These are phyloP conservation scores for Aurifilum marmelostoma DNA, from an alignment of 2,329 filamentous ascomycete genomes.

Conservation along the genomic window DNA sequence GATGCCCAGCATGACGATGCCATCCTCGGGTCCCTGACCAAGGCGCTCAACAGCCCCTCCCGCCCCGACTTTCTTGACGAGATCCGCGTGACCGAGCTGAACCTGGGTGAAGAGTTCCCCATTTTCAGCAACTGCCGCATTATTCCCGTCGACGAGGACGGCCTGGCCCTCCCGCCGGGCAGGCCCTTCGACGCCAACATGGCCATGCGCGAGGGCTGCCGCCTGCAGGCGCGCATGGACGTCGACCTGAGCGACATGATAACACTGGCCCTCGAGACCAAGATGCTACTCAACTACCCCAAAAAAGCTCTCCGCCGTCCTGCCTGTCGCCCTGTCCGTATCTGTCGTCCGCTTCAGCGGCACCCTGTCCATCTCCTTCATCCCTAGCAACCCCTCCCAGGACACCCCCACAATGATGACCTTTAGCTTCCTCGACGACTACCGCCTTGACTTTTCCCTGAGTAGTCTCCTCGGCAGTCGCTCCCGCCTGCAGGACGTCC, in stretches of 20 bases:
- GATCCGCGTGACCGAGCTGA: conserved; percentile 92
- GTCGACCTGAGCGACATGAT: conserved; percentile 96
- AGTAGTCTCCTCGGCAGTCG: conserved; percentile 78
- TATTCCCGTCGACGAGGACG: conserved; percentile 86
- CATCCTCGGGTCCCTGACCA: conserved; percentile 82
- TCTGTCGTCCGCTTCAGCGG: conserved; percentile 94
- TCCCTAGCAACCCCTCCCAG: conserved; percentile 72
- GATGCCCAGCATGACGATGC: conserved; percentile 92
- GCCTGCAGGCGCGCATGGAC: conserved; percentile 93
- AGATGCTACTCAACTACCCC: conserved; percentile 91
- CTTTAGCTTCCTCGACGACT: conserved; percentile 92
- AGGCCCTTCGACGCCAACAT: conserved; percentile 56
- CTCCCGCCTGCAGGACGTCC: conserved; percentile 81
- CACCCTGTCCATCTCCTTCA: conserved; percentile 90
- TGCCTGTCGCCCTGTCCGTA: conserved; percentile 90
- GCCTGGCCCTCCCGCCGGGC: conserved; percentile 57
- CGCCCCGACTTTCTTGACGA: conserved; percentile 92
- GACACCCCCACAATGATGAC: conserved; percentile 84
- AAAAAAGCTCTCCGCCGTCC: conserved; percentile 83
- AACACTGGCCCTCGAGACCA: conserved; percentile 92
- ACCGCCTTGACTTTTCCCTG: conserved; percentile 81
- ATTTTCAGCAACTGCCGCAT: conserved; percentile 98
- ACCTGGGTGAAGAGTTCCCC: conserved; percentile 93
- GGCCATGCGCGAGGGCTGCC: conserved; percentile 65
- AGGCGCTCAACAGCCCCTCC: conserved; percentile 81